These are phyloP conservation scores for Fremontodendron californicum DNA, from an alignment of 345 rosid genomes.

Conservation along the genomic window DNA sequence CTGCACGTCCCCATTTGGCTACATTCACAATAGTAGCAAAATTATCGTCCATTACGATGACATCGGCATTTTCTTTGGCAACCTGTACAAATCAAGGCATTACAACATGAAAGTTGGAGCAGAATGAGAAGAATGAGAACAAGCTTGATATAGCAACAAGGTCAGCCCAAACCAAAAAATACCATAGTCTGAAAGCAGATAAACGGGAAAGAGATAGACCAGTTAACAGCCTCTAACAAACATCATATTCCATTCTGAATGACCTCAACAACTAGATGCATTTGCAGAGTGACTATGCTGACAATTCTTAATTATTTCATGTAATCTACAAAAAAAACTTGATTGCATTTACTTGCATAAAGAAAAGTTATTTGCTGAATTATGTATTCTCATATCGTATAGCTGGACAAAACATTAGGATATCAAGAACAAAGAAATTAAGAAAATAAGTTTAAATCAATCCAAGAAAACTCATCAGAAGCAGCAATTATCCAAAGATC, in stretches of 20 bases:
- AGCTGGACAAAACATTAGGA: not conserved
- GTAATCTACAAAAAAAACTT: not conserved
- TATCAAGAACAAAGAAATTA: not conserved
- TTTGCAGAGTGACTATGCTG: not conserved
- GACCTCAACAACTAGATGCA: not conserved
- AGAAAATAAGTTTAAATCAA: not conserved
- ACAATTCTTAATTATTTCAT: not conserved
- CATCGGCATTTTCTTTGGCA: constrained; percentile 94
- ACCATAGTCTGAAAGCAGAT: not conserved
- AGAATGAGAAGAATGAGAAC: not conserved
- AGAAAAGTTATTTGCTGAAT: not conserved
- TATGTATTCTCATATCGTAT: not conserved
- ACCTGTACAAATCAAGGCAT: constrained; percentile 55
- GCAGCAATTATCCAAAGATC: not conserved
- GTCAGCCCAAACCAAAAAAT: not conserved
- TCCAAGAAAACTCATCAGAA: constrained; percentile 1
- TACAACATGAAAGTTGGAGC: not conserved
- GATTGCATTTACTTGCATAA: not conserved
- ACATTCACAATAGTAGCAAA: constrained; percentile 80
- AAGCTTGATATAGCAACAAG: not conserved
- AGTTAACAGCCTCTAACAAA: not conserved
- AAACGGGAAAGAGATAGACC: not conserved
- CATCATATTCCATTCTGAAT: not conserved
- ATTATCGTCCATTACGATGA: constrained; percentile 86
- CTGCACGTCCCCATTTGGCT: constrained; percentile 91